phyloP scores from a whole-genome alignment of 2,329 filamentous ascomycete species.

The Cercospora sojina region DNA sequence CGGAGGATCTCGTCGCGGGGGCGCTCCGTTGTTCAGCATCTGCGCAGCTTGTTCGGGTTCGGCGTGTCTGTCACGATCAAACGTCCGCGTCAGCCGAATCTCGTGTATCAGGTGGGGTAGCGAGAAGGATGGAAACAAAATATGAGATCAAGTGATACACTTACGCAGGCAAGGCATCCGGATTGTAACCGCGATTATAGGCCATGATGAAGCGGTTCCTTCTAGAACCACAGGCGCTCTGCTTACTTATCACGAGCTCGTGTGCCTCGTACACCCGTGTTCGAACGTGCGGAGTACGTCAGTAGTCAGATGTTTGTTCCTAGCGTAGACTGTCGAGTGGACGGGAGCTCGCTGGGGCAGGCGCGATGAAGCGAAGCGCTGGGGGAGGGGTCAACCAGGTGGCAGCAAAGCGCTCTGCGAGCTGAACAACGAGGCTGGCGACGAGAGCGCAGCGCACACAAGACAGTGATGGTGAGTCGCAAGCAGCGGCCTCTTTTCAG shows the following conservation, averaged over 20 bases:
- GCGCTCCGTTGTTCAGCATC: conserved; percentile 37
- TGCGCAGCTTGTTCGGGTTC: conserved; percentile 63
- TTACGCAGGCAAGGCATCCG: conserved; percentile 89
- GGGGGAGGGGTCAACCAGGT: not conserved
- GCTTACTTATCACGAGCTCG: not conserved
- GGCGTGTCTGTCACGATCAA: conserved; percentile 58
- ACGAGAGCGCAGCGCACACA: not conserved
- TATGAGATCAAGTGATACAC: conserved; percentile 36
- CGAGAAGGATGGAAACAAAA: conserved; percentile 11
- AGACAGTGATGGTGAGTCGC: not conserved
- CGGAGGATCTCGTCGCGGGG: conserved; percentile 32
- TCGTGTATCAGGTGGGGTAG: conserved; percentile 4
- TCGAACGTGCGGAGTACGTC: not conserved
- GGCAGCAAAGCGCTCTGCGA: not conserved
- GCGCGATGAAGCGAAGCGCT: not conserved
- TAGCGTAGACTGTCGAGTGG: not conserved
- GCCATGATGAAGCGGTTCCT: conserved; percentile 61
- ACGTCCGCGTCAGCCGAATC: conserved; percentile 25
- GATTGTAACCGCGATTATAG: conserved; percentile 90
- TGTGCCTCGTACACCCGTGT: not conserved
- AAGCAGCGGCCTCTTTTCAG: conserved; percentile 1
- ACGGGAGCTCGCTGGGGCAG: not conserved
- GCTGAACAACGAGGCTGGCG: conserved; percentile 2
- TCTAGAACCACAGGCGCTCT: conserved; percentile 4
- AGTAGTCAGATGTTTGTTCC: conserved; percentile 1